A percentile compares a stretch with the other conserved stretches of the same genome.
Conservation (phyloP, 106 monocot species). For the Acanthochlamys bracteata region DNA sequence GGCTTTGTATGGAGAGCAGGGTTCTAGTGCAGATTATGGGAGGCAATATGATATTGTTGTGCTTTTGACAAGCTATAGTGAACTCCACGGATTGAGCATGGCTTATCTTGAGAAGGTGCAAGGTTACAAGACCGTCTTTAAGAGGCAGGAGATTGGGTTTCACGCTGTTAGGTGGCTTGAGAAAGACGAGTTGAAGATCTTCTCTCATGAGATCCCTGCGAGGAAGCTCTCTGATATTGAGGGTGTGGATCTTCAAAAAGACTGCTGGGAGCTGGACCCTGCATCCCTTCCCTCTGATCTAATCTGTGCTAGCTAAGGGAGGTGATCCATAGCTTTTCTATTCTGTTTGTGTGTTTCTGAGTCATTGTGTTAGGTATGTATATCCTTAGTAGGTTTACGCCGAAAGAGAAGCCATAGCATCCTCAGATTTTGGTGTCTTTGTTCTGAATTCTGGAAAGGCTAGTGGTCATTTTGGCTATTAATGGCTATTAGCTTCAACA, state of each 20-base stretch:
- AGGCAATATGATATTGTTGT: conserved; percentile 68
- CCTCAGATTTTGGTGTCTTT: no score
- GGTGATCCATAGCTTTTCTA: neutral
- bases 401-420: no score
- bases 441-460: no score
- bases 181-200: conserved; percentile 35
- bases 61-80: conserved; percentile 60
- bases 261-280: conserved; percentile 97
- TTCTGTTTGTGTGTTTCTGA: no score
- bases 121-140: conserved; percentile 82
- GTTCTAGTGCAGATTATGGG: conserved; percentile 10
- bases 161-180: conserved; percentile 64
- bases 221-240: conserved; percentile 41
- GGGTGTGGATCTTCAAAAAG: conserved; percentile 33
- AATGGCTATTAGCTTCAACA: no score
- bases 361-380: no score
- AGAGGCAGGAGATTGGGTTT: conserved; percentile 47
- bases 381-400: no score
- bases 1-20: conserved; percentile 54
- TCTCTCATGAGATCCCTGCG: conserved; percentile 91
- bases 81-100: conserved; percentile 60
- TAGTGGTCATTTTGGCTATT: no score
- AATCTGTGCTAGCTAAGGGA: conserved; percentile 20
- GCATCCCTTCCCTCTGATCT: conserved; percentile 66
- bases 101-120: conserved; percentile 82